A percentile compares a stretch with the other conserved stretches of the same genome.
Conservation (phyloP, 148 eudicot species). For the Selenicereus undatus region DNA sequence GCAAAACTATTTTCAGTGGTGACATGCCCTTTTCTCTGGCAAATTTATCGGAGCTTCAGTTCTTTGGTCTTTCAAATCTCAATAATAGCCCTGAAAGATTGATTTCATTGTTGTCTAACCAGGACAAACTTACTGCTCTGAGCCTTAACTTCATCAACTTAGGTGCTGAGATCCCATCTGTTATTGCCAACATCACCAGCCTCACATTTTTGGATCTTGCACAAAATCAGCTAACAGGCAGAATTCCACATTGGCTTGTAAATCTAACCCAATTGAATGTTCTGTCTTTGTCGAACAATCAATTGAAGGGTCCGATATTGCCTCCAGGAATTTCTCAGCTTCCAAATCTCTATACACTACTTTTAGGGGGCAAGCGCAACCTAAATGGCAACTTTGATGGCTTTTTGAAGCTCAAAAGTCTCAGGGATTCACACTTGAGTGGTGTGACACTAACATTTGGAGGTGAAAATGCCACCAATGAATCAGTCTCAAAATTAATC, state of each 20-base stretch:
- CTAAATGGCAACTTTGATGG: conserved; percentile 5
- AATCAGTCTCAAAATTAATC: not conserved
- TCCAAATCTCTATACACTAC: not conserved
- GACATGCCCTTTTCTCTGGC: conserved; percentile 15
- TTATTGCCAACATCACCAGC: conserved; percentile 11
- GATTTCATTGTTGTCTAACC: no score
- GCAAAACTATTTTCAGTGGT: conserved; percentile 8
- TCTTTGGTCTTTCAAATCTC: conserved; percentile 2
- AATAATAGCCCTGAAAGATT: no score
- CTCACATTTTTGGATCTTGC: conserved; percentile 5
- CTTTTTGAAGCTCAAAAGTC: not conserved
- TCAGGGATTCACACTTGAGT: not conserved
- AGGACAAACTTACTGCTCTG: no score
- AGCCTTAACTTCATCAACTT: not conserved
- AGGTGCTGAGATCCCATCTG: not conserved
- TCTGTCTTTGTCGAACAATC: conserved; percentile 9
- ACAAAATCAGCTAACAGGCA: conserved; percentile 17
- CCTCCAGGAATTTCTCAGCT: conserved; percentile 13
- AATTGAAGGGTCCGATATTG: conserved; percentile 23
- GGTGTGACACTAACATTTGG: conserved; percentile 9
- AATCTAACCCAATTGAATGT: conserved; percentile 14
- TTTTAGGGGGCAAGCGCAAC: not conserved
- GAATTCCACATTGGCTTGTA: conserved; percentile 21
- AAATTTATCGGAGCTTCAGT: conserved; percentile 17
- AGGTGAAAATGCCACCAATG: not conserved